phyloP scores from a whole-genome alignment of 2,329 filamentous ascomycete species.

The Lecanicillium sp. region DNA sequence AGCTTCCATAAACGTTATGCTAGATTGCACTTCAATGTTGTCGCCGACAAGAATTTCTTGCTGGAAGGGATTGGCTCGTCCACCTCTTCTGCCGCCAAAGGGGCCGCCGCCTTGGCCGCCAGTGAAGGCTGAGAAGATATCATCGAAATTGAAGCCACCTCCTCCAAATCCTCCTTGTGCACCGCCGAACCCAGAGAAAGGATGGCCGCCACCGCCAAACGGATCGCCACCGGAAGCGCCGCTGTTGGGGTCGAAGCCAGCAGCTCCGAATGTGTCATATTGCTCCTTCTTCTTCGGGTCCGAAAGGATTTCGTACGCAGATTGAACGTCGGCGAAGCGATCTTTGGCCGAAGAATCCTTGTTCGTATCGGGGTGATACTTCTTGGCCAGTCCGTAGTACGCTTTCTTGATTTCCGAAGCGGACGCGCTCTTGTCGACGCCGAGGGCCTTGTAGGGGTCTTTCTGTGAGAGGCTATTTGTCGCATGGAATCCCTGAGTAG shows the following conservation, averaged over 20 bases:
- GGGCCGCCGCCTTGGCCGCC: conserved; percentile 40
- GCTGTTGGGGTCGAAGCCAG: conserved; percentile 74
- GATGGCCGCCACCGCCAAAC: conserved; percentile 53
- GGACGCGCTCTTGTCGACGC: conserved; percentile 74
- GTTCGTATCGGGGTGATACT: conserved; percentile 96
- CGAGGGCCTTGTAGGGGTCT: conserved; percentile 82
- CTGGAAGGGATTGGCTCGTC: conserved; percentile 57
- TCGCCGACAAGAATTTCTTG: conserved; percentile 84
- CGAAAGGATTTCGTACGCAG: conserved; percentile 87
- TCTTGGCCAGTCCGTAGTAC: conserved; percentile 95
- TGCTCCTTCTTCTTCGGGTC: conserved; percentile 90
- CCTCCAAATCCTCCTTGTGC: conserved; percentile 64
- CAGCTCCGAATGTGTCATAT: conserved; percentile 82
- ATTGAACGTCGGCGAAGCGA: conserved; percentile 86
- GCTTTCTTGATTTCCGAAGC: conserved; percentile 92
- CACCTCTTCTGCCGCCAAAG: conserved; percentile 44
- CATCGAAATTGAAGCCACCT: conserved; percentile 88
- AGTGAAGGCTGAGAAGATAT: conserved; percentile 83
- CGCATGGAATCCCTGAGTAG: conserved; percentile 48
- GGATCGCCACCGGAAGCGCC: conserved; percentile 51
- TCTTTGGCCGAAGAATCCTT: conserved; percentile 92
- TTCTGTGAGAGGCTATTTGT: conserved; percentile 47
- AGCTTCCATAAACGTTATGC: conserved; percentile 91
- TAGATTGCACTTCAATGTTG: conserved; percentile 89
- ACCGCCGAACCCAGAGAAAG: conserved; percentile 51